These are phyloP conservation scores for Speleostelium caveatum DNA, from an alignment of 78 protist genomes.

Conservation along the genomic window DNA sequence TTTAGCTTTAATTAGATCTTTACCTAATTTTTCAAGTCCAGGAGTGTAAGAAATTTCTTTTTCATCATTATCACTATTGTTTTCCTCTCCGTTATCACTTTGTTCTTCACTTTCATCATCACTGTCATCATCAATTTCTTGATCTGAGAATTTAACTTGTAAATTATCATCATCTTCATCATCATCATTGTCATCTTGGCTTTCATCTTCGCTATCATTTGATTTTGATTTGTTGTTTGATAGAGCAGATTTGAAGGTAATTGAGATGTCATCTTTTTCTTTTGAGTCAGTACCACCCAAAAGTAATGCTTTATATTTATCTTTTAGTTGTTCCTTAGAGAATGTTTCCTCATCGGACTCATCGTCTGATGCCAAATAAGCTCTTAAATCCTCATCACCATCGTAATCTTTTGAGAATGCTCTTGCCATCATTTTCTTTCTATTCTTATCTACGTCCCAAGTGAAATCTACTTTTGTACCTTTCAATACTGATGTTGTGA, in stretches of 20 bases:
- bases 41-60: constrained; percentile 52
- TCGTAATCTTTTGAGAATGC: constrained; percentile 23
- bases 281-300: constrained; percentile 9
- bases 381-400: constrained; percentile 57
- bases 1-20: constrained; percentile 39
- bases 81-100: background rate
- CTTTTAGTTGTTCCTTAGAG: constrained; percentile 9
- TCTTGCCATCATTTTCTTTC: constrained; percentile 42
- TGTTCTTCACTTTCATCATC: constrained; percentile 47
- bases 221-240: background rate
- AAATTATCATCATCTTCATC: constrained; percentile 40
- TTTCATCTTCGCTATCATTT: background rate
- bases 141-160: constrained; percentile 22
- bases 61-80: constrained; percentile 14
- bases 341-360: constrained; percentile 7
- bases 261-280: constrained; percentile 61
- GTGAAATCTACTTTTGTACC: constrained; percentile 68
- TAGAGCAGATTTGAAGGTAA: constrained; percentile 79
- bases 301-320: constrained; percentile 45
- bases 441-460: constrained; percentile 68
- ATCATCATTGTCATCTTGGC: constrained; percentile 49
- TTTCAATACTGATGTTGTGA: constrained; percentile 36
- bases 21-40: constrained; percentile 33
- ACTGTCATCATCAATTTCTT: constrained; percentile 16
- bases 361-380: constrained; percentile 63